phyloP scores from a whole-genome alignment of 106 monocot species.

The Iris macrosiphon region DNA sequence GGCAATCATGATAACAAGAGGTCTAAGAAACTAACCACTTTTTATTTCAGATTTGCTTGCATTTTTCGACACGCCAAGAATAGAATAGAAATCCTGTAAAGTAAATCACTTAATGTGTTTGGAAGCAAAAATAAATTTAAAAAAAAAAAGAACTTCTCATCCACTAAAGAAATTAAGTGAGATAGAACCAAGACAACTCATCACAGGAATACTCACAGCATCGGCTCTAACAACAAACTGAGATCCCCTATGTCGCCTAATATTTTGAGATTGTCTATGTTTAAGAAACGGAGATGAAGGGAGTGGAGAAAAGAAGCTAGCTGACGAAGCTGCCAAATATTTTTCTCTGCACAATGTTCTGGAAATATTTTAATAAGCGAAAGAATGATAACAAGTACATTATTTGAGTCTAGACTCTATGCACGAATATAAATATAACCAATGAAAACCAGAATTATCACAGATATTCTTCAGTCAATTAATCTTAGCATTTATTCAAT shows the following conservation, averaged over 20 bases:
- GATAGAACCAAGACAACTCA: not conserved
- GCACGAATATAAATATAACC: too few species aligned
- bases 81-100: slow-evolving; percentile 86
- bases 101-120: not conserved
- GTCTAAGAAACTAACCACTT: slow-evolving; percentile 57
- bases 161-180: too few species aligned
- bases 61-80: slow-evolving; percentile 96
- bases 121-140: not conserved
- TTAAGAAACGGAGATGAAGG: slow-evolving; percentile 28
- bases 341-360: slow-evolving; percentile 33
- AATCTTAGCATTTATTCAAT: too few species aligned
- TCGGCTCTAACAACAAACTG: slow-evolving; percentile 78
- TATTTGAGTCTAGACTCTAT: too few species aligned
- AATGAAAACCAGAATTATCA: too few species aligned
- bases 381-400: too few species aligned
- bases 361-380: too few species aligned
- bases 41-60: slow-evolving; percentile 97
- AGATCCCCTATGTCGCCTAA: slow-evolving; percentile 25
- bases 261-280: slow-evolving; percentile 24
- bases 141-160: not conserved
- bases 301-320: slow-evolving; percentile 22
- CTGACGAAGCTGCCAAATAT: slow-evolving; percentile 27
- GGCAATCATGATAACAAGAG: too few species aligned
- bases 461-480: too few species aligned
- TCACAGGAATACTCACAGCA: slow-evolving; percentile 34